A percentile compares a stretch with the other conserved stretches of the same genome.
These are phyloP conservation scores for Penicillium sp. DNA, from an alignment of 2,329 filamentous ascomycete genomes.

Conservation along the genomic window DNA sequence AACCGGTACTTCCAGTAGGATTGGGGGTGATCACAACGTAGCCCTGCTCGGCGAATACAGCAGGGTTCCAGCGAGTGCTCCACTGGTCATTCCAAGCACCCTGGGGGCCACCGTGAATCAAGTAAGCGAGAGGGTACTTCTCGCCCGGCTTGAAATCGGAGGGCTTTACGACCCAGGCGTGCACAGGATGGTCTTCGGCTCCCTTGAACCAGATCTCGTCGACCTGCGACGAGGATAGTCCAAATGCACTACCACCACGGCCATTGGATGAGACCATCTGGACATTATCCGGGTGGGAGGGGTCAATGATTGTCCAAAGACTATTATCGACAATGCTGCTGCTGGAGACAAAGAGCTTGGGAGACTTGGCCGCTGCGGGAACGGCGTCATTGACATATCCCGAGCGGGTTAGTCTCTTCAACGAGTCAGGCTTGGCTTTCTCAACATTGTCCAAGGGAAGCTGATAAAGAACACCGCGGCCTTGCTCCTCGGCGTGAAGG, in stretches of 20 bases:
- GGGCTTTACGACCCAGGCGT: constrained; percentile 51
- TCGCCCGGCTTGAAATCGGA: constrained; percentile 47
- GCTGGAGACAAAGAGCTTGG: constrained; percentile 45
- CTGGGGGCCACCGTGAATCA: constrained; percentile 57
- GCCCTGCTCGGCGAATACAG: constrained; percentile 61
- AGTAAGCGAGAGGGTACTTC: constrained; percentile 56
- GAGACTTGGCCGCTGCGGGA: constrained; percentile 35
- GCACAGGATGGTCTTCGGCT: constrained; percentile 45
- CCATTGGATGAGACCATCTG: constrained; percentile 42
- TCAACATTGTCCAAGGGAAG: constrained; percentile 34
- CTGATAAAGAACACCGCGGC: constrained; percentile 46
- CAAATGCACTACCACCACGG: constrained; percentile 40
- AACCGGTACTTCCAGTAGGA: constrained; percentile 60
- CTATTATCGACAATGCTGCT: constrained; percentile 49
- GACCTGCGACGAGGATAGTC: constrained; percentile 44
- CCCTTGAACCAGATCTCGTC: constrained; percentile 50
- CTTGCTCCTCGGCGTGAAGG: constrained; percentile 44
- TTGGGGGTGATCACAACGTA: constrained; percentile 63
- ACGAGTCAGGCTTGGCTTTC: constrained; percentile 28
- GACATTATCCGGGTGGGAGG: constrained; percentile 29
- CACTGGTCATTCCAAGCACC: constrained; percentile 56
- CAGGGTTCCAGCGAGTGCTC: constrained; percentile 57
- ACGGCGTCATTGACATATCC: constrained; percentile 45
- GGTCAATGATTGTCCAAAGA: constrained; percentile 44
- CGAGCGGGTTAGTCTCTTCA: constrained; percentile 42